Percentiles rank a stretch among this genome's conserved stretches.
These are phyloP conservation scores for Blastocrithidia nonstop DNA, from an alignment of 208 protist genomes.

Conservation along the genomic window DNA sequence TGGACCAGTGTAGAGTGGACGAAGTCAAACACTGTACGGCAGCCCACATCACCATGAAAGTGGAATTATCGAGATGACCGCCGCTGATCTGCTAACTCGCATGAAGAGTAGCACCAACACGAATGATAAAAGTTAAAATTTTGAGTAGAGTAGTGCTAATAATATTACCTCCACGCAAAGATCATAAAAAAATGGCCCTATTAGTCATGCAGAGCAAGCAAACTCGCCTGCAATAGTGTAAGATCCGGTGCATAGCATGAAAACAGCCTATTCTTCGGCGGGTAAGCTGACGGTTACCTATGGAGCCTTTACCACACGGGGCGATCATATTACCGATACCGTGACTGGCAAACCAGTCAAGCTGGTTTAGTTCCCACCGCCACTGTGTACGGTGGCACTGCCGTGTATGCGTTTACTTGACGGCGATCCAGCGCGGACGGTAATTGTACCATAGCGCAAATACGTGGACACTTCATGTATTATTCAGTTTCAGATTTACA, in stretches of 20 bases:
- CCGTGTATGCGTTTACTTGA: slow-evolving; percentile 60
- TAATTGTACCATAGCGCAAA: slow-evolving; percentile 55
- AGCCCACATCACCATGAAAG: slow-evolving; percentile 62
- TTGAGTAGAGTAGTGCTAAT: background rate
- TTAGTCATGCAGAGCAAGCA: no score
- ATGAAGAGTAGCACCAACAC: slow-evolving; percentile 9
- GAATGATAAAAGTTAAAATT: slow-evolving; percentile 5
- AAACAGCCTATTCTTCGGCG: slow-evolving; percentile 3
- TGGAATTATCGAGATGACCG: slow-evolving; percentile 68
- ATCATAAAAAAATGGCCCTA: background rate
- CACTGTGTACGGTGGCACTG: slow-evolving; percentile 44
- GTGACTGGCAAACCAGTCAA: slow-evolving; percentile 28
- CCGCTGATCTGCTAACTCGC: slow-evolving; percentile 43
- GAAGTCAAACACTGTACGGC: slow-evolving; percentile 77
- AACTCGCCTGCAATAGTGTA: no score
- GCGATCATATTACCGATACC: slow-evolving; percentile 42
- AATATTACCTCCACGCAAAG: no score
- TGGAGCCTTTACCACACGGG: slow-evolving; percentile 59
- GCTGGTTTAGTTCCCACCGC: slow-evolving; percentile 62
- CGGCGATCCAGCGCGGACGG: slow-evolving; percentile 16
- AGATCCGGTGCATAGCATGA: no score
- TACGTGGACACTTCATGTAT: slow-evolving; percentile 60
- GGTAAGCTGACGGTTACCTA: slow-evolving; percentile 54
- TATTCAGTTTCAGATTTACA: slow-evolving; percentile 80
- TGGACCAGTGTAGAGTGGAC: slow-evolving; percentile 60